Evolutionary conservation across 805 yeast genomes (phyloP), one percentile per base, ranked within the genome.

Genomic region (Starmerella stigmatis): DNA sequence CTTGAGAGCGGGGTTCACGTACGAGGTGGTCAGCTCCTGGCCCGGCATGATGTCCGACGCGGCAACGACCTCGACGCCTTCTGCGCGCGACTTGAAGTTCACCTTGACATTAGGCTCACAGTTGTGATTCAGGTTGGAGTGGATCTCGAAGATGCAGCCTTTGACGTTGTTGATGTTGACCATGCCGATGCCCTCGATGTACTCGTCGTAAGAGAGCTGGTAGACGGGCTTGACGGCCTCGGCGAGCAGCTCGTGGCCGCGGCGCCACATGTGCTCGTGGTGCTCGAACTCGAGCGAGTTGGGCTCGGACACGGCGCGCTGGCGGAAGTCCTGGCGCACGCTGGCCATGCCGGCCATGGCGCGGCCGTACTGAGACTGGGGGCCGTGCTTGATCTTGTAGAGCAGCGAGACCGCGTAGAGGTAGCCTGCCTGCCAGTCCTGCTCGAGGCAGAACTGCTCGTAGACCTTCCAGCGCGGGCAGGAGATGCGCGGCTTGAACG

Each of bases 121-220:
- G 55, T 69, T 70, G 59, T 85, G 94, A 57, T 84, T 84, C 56
- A 84, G 64, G 57, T 81, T 82, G 0, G 92, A 76, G 49, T 80
- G 81, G 8, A 70, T 58, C 49, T 76, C 67, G 59, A 69, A 84
- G 15, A 82, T 57, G 40, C 76, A 73, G 2, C 81, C 77, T 44
- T 78, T 79, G 42, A 79, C 65, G 55, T 82, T 81, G 62, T 84
- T 84, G 54, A 84, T 73, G 61, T 82, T 81, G 58, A 77, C 81
- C 48, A 78, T 73, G 2, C 94, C 94, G 54, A 84, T 62, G 62
- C 75, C 75, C 46, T 61, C 64, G 60, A 81, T 60, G 56, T 69
- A 85, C 48, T 74, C 77, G 27, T 76, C 75, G 52, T 72, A 75
- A 13, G 69, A 56, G 36, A 69, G 57, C 6, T 57, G 56, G 36